These are phyloP conservation scores for Trypanosoma melophagium DNA, from an alignment of 208 protist genomes.

Conservation along the genomic window DNA sequence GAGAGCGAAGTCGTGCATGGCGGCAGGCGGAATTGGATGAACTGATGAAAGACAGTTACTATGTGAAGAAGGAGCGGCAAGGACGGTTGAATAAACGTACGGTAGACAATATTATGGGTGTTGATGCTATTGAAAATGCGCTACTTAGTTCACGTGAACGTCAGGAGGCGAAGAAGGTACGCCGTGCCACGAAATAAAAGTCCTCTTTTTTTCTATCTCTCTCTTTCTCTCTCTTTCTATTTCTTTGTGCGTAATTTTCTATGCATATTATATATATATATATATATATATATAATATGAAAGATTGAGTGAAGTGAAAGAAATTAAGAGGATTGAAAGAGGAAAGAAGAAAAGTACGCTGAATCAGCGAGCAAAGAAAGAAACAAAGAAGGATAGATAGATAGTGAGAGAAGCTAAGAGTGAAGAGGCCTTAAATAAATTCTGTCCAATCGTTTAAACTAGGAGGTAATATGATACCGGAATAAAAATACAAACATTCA, in stretches of 20 bases:
- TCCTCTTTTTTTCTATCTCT: not conserved
- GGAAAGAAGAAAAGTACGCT: not conserved
- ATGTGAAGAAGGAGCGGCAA: slow-evolving; percentile 87
- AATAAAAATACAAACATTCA: too few species aligned
- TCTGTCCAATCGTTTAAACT: slow-evolving; percentile 13
- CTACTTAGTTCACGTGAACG: slow-evolving; percentile 82
- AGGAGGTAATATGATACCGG: too few species aligned
- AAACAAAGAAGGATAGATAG: not conserved
- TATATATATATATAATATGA: not conserved
- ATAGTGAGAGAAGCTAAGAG: slow-evolving; percentile 9
- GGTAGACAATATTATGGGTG: slow-evolving; percentile 83
- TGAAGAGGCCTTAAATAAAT: too few species aligned
- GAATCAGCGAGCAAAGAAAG: not conserved
- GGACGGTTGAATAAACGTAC: slow-evolving; percentile 56
- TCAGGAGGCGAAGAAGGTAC: slow-evolving; percentile 68
- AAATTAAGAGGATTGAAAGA: slow-evolving; percentile 19
- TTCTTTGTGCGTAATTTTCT: not conserved
- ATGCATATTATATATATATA: not conserved
- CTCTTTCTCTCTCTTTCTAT: not conserved
- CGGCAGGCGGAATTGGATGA: slow-evolving; percentile 86
- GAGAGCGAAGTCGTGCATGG: slow-evolving; percentile 79
- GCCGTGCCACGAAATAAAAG: slow-evolving; percentile 33
- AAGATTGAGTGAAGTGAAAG: not conserved
- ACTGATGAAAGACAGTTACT: slow-evolving; percentile 89
- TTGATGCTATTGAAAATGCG: slow-evolving; percentile 87